Base-by-base conservation (phyloP, 371 early-diverging fungal species). In the Rhizopus microsporus region DNA sequence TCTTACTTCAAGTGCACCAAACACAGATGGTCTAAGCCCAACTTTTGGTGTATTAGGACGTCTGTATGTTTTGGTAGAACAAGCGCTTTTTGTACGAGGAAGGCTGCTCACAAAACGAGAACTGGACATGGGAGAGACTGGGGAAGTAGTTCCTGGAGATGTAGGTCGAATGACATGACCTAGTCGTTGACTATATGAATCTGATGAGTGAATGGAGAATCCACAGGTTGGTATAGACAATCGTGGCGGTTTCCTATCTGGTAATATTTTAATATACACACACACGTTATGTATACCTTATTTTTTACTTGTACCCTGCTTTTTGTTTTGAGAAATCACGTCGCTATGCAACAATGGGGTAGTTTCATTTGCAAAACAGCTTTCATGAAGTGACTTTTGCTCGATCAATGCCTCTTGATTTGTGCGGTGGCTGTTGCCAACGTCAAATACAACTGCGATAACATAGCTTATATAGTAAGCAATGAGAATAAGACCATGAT, bases 381-480 rank as follows among this genome's bases (percentile, higher is more conserved):
- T 23, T 46, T 46, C 23, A 23, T 40, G 50, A 48, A 45, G 8
- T 54, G 53, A 9, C 32, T 62, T 50, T 35, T 56, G 37, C 15
- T 53, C 46, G 29, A 38, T 38, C 3, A 37, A 42, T 54, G 15
- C 32, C 6, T 6, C 12, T 7, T 7, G 10, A 8, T 44, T 44
- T 7, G 12, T 23, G 17, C 33, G 32, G 29, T 8, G 48, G 3
- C 15, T 61, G 10, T 37, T 52, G 38, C 57, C 69, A 34, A 68
- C 52, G 34, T 72, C 59, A 35, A 69, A 54, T 10, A 81, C 71
- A 7, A 87, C 87, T 5, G 72, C 65, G 16, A 49, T 39, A 12
- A 87, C 88, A 67, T 89, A 89, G 1, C 54, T 38, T 2, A 77
- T 48, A 51, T 89, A 87, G 33, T 80, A 86, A 0, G 65, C 43